Evolutionary conservation across 2,329 filamentous ascomycete genomes (phyloP).

Genomic region (Cladosporium sp.): DNA sequence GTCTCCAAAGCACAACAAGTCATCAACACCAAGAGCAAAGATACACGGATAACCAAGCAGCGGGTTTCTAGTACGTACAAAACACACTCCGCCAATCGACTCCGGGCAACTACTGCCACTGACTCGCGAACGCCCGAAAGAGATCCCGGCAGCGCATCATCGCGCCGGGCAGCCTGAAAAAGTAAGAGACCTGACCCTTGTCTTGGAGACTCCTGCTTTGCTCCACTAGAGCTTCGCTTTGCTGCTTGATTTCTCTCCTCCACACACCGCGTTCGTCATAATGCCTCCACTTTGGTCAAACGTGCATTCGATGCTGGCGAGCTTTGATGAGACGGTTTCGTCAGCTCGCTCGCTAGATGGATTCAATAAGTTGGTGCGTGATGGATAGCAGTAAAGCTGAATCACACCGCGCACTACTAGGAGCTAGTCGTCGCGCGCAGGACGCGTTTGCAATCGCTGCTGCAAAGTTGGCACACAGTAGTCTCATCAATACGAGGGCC

Average conservation of each 20-base stretch:
- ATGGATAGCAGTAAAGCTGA: background rate
- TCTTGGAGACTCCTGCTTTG: background rate
- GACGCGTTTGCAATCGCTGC: too few relatives aligned
- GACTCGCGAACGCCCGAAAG: background rate
- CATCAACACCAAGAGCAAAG: too few relatives aligned
- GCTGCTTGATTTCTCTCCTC: background rate
- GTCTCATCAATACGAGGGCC: too few relatives aligned
- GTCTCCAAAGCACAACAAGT: too few relatives aligned
- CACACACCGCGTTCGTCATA: background rate
- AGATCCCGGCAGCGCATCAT: conserved; percentile 5
- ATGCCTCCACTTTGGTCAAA: background rate
- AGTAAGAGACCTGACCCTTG: background rate
- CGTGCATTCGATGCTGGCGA: too few relatives aligned
- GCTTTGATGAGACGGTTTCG: too few relatives aligned
- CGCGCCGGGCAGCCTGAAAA: background rate
- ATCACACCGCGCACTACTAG: too few relatives aligned
- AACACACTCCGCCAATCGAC: background rate
- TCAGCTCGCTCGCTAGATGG: background rate
- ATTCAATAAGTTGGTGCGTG: background rate
- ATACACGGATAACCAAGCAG: too few relatives aligned
- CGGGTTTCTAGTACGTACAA: background rate
- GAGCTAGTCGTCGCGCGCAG: too few relatives aligned
- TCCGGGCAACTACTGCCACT: background rate
- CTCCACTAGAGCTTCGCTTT: conserved; percentile 1
- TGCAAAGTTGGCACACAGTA: too few relatives aligned